Percentiles rank a stretch among this genome's conserved stretches.
These are phyloP conservation scores for Chrysoporthe deuterocubensis DNA, from an alignment of 2,329 filamentous ascomycete genomes.

Conservation along the genomic window DNA sequence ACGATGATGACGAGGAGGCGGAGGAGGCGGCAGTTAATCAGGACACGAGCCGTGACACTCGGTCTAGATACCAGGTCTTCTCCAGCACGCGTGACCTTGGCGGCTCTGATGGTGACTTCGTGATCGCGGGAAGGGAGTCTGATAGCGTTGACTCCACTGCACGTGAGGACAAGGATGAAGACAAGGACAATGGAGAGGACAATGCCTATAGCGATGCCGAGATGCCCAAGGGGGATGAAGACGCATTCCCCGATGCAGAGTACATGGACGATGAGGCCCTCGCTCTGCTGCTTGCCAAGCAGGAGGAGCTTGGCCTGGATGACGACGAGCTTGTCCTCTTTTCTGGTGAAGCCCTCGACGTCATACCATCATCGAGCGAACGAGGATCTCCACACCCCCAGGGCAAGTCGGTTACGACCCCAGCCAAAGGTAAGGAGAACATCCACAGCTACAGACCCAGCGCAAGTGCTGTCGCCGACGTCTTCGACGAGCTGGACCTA, in stretches of 20 bases:
- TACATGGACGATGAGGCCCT: slow-evolving; percentile 63
- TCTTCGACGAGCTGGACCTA: slow-evolving; percentile 74
- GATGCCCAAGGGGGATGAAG: slow-evolving; percentile 31
- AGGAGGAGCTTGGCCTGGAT: slow-evolving; percentile 66
- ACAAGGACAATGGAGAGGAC: slow-evolving; percentile 40
- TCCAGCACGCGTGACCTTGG: slow-evolving; percentile 46
- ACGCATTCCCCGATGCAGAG: slow-evolving; percentile 37
- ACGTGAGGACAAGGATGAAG: slow-evolving; percentile 38
- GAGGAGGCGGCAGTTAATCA: slow-evolving; percentile 35
- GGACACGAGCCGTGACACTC: slow-evolving; percentile 28
- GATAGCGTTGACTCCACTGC: slow-evolving; percentile 44
- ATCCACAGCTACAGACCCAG: slow-evolving; percentile 36
- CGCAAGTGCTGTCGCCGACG: slow-evolving; percentile 49
- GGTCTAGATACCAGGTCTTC: slow-evolving; percentile 30
- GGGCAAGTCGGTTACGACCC: background rate
- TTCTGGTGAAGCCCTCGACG: slow-evolving; percentile 38
- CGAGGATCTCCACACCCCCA: background rate
- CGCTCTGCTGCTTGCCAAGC: slow-evolving; percentile 63
- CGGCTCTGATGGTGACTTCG: slow-evolving; percentile 46
- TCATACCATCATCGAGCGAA: slow-evolving; percentile 16
- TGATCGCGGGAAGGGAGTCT: slow-evolving; percentile 45
- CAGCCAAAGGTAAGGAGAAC: slow-evolving; percentile 1
- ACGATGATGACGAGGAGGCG: slow-evolving; percentile 31
- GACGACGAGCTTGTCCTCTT: slow-evolving; percentile 63
- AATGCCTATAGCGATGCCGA: slow-evolving; percentile 34